These are phyloP conservation scores for Pythium monospermum DNA, from an alignment of 352 stramenopile genomes.

Conservation along the genomic window DNA sequence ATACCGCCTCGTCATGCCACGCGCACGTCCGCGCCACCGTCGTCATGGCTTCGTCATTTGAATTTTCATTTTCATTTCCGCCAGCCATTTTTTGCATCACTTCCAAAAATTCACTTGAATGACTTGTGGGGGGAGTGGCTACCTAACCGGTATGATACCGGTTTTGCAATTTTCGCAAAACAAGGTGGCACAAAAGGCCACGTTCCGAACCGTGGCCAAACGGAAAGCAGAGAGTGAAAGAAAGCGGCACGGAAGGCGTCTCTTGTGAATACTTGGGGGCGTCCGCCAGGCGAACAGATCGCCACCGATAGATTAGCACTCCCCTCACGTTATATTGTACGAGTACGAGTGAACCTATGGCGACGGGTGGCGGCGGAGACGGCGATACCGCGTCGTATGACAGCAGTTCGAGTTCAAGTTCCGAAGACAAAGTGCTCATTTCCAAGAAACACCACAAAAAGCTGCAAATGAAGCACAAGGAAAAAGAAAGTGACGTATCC, in stretches of 20 bases:
- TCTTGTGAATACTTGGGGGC: no score
- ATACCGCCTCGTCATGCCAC: conserved; percentile 42
- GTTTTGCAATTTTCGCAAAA: background rate
- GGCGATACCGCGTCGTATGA: conserved; percentile 21
- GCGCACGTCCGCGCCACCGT: no score
- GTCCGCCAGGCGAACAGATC: no score
- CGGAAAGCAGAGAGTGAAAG: no score
- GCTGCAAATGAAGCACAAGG: conserved; percentile 52
- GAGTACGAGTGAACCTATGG: no score
- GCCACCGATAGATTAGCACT: no score
- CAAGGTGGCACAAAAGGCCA: no score
- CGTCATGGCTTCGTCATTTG: no score
- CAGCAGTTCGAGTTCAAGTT: conserved; percentile 53
- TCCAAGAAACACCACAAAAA: conserved; percentile 59
- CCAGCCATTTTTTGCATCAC: background rate
- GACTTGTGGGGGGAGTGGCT: background rate
- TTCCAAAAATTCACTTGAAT: background rate
- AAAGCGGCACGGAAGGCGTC: no score
- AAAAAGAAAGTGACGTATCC: conserved; percentile 28
- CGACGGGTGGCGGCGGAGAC: conserved; percentile 5
- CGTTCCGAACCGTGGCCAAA: no score
- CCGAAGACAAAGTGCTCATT: conserved; percentile 74
- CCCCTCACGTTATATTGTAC: no score
- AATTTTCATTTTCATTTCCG: background rate
- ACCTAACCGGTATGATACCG: conserved; percentile 1